Evolutionary conservation across 495 filamentous ascomycete genomes (phyloP).

Genomic region (Sphaerosporella brunnea): DNA sequence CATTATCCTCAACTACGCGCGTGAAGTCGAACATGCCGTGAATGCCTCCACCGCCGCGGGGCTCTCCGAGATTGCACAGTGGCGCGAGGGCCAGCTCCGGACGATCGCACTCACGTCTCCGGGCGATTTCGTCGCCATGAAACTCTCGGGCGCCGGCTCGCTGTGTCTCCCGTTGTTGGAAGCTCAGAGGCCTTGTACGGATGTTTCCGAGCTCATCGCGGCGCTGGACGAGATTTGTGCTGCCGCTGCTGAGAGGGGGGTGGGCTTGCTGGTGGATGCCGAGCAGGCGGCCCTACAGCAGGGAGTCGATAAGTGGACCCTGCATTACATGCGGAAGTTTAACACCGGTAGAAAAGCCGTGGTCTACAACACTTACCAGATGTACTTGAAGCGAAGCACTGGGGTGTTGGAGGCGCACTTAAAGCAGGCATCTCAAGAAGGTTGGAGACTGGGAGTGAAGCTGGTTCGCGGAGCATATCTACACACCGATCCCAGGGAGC

Average conservation of each 20-base stretch:
- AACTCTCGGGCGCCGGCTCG: conserved; percentile 71
- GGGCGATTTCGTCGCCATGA: conserved; percentile 76
- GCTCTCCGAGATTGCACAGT: conserved; percentile 15
- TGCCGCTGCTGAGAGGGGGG: conserved; percentile 48
- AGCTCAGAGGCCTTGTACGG: conserved; percentile 9
- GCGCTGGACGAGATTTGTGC: conserved; percentile 64
- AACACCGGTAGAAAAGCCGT: conserved; percentile 53
- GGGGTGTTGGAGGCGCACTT: conserved; percentile 48
- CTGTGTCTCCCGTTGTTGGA: conserved; percentile 13
- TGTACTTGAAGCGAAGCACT: conserved; percentile 44
- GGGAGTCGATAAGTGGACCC: conserved; percentile 73
- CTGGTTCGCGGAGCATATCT: conserved; percentile 87
- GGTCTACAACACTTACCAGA: conserved; percentile 65
- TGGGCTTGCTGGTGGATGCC: conserved; percentile 72
- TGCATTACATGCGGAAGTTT: conserved; percentile 34
- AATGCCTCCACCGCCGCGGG: conserved; percentile 4
- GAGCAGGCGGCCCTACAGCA: conserved; percentile 67
- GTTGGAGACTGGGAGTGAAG: conserved; percentile 73
- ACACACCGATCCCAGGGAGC: conserved; percentile 53
- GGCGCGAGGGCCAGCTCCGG: conserved; percentile 20
- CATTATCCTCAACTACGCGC: conserved; percentile 60
- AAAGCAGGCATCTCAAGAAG: conserved; percentile 42
- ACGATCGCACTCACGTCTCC: conserved; percentile 55
- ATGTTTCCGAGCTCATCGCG: conserved; percentile 36
- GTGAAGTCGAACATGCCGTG: conserved; percentile 37